phyloP scores from a whole-genome alignment of 768 basidiomycete genomes.

The Dentipellis fragilis region DNA sequence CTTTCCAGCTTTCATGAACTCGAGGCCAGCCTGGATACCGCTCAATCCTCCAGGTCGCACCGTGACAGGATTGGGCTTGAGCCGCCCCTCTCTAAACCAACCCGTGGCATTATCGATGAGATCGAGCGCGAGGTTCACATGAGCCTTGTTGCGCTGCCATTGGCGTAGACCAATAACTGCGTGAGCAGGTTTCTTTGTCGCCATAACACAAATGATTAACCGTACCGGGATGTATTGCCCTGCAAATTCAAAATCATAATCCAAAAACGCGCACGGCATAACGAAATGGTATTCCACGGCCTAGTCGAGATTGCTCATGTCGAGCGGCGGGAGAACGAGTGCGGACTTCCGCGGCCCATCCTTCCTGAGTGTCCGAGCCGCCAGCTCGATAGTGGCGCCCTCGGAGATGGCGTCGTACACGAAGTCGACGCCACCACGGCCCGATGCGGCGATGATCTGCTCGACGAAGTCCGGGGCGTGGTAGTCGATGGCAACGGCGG shows the following conservation, averaged over 20 bases:
- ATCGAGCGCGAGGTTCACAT: background rate
- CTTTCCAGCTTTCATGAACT: background rate
- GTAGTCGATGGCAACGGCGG: too few species aligned
- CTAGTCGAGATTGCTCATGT: background rate
- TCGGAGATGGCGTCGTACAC: slow-evolving; percentile 3
- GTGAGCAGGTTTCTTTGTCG: background rate
- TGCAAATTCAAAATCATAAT: background rate
- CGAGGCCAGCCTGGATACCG: background rate
- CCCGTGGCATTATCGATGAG: background rate
- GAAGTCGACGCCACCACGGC: slow-evolving; percentile 18
- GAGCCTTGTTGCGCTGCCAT: background rate
- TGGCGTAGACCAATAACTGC: background rate
- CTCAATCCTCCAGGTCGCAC: background rate
- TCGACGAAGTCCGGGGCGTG: too few species aligned
- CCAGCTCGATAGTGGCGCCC: background rate
- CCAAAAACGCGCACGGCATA: background rate
- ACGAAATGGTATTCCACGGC: background rate
- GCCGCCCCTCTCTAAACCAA: background rate
- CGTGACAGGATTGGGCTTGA: background rate
- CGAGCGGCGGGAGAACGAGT: background rate
- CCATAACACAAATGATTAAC: background rate
- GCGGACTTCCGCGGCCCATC: background rate
- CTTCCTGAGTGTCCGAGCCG: background rate
- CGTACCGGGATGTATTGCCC: background rate
- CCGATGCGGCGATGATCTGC: too few species aligned